phyloP scores from a whole-genome alignment of 73 alveolate species.

The Tetrahymena malaccensis region DNA sequence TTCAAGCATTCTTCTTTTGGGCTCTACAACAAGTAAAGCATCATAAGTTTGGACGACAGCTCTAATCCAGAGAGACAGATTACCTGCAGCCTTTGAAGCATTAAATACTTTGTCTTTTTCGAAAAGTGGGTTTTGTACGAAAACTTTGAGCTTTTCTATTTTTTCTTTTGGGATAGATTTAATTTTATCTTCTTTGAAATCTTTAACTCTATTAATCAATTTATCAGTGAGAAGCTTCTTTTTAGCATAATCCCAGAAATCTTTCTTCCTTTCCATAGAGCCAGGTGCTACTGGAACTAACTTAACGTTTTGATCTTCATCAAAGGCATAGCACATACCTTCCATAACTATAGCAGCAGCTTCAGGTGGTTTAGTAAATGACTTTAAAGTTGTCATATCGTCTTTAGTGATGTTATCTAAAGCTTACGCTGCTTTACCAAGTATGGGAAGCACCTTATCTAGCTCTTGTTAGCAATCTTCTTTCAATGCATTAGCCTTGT shows the following conservation, averaged over 20 bases:
- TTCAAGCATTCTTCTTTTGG: slow-evolving; percentile 20
- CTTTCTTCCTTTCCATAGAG: slow-evolving; percentile 29
- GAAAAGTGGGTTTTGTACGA: not conserved
- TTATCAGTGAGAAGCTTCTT: slow-evolving; percentile 37
- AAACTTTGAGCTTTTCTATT: not conserved
- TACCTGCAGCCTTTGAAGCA: slow-evolving; percentile 79
- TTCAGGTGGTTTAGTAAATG: slow-evolving; percentile 38
- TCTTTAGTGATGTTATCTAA: slow-evolving; percentile 81
- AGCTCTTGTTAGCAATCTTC: slow-evolving; percentile 75
- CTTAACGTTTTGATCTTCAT: slow-evolving; percentile 28
- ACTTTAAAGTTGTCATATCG: slow-evolving; percentile 59
- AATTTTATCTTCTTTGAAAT: slow-evolving; percentile 45
- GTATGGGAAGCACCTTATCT: slow-evolving; percentile 96
- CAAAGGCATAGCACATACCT: slow-evolving; percentile 34
- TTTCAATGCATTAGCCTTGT: slow-evolving; percentile 60
- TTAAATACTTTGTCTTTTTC: slow-evolving; percentile 32
- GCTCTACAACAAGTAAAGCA: slow-evolving; percentile 49
- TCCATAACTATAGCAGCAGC: slow-evolving; percentile 44
- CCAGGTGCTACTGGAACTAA: slow-evolving; percentile 35
- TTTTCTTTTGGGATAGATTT: slow-evolving; percentile 24
- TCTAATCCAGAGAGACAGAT: slow-evolving; percentile 73
- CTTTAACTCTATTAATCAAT: slow-evolving; percentile 56
- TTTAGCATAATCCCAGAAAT: slow-evolving; percentile 43
- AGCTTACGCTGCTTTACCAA: slow-evolving; percentile 93
- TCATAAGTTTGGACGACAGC: slow-evolving; percentile 74